A percentile compares a stretch with the other conserved stretches of the same genome.
phyloP scores from a whole-genome alignment of 1,284 basidiomycete species.

The Abortiporus biennis region DNA sequence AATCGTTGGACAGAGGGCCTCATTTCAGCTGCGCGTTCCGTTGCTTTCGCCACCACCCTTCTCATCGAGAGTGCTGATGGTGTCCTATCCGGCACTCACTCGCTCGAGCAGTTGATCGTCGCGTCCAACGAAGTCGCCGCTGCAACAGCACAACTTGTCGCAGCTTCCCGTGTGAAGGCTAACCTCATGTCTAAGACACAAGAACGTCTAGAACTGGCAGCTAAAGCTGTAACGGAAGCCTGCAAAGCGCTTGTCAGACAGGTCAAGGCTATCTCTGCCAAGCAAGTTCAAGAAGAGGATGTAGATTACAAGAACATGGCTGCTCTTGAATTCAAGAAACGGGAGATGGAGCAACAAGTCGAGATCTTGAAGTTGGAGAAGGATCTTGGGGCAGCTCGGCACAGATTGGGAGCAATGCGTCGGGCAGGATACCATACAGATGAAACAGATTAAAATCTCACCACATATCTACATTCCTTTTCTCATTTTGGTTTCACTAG shows the following conservation, averaged over 20 bases:
- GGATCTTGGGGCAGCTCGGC: conserved; percentile 84
- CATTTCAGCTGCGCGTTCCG: conserved; percentile 96
- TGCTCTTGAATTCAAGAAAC: conserved; percentile 92
- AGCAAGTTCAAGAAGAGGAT: conserved; percentile 73
- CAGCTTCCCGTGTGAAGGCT: conserved; percentile 96
- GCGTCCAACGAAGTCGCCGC: conserved; percentile 98
- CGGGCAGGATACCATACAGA: conserved; percentile 86
- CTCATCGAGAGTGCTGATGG: conserved; percentile 98
- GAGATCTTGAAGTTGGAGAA: conserved; percentile 97
- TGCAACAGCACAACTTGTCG: conserved; percentile 96
- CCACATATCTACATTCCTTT: background rate
- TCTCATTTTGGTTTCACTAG: too few species aligned
- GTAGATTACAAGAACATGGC: conserved; percentile 93
- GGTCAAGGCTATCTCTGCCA: conserved; percentile 92
- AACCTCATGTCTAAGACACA: conserved; percentile 99
- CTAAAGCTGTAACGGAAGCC: conserved; percentile 98
- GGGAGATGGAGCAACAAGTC: conserved; percentile 99
- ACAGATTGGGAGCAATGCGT: conserved; percentile 85
- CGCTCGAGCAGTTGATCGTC: conserved; percentile 97
- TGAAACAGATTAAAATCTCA: conserved; percentile 34
- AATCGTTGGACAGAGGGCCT: conserved; percentile 99
- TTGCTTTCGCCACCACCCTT: conserved; percentile 95
- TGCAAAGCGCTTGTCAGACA: conserved; percentile 96
- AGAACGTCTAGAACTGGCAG: conserved; percentile 91
- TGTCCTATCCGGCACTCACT: conserved; percentile 93